These are phyloP conservation scores for Onygenales sp. DNA, from an alignment of 2,329 filamentous ascomycete genomes.

Conservation along the genomic window DNA sequence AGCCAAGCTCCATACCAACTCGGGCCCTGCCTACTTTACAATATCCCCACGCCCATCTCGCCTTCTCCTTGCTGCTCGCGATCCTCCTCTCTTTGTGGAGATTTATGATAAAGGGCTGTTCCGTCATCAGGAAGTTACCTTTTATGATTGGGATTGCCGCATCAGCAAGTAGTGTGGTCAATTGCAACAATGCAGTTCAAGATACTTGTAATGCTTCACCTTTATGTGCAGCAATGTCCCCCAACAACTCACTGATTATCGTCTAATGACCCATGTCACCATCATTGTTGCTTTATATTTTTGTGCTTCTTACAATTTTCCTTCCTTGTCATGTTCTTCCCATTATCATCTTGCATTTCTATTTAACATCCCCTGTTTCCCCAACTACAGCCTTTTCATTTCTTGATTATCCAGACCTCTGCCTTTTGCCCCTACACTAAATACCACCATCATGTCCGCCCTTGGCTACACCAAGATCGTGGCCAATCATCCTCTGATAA, in stretches of 20 bases:
- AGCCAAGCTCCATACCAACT: too few relatives aligned
- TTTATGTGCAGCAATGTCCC: not conserved
- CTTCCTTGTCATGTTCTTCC: not conserved
- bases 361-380: not conserved
- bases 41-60: too few relatives aligned
- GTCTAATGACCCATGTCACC: not conserved
- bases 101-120: too few relatives aligned
- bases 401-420: not conserved
- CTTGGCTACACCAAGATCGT: not conserved
- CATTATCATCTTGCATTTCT: not conserved
- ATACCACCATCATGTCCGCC: not conserved
- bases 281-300: not conserved
- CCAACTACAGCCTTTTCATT: not conserved
- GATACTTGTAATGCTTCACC: conserved; percentile 17
- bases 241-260: not conserved
- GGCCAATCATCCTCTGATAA: not conserved
- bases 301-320: not conserved
- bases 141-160: not conserved
- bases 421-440: not conserved
- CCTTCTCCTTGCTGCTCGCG: too few relatives aligned
- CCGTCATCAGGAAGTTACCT: too few relatives aligned
- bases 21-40: too few relatives aligned
- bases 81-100: too few relatives aligned
- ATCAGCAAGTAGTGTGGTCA: not conserved
- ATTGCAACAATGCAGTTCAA: conserved; percentile 13